These are phyloP conservation scores for Hevea brasiliensis DNA, from an alignment of 345 rosid species.

Conservation along the genomic window DNA sequence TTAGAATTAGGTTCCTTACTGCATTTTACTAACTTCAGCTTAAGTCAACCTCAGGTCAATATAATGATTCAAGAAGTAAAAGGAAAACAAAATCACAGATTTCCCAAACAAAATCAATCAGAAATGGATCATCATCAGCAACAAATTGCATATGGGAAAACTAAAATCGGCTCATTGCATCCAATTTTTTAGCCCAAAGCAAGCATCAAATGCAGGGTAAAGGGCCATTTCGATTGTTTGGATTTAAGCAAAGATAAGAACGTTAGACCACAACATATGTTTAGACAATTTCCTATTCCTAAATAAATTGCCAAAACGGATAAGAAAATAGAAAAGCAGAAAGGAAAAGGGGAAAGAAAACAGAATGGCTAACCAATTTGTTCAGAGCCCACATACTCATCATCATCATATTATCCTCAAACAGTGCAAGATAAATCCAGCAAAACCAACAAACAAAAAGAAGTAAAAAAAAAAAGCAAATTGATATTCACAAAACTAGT, in stretches of 20 bases:
- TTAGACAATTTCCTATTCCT: constrained; percentile 6
- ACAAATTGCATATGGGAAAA: not conserved
- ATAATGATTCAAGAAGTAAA: not conserved
- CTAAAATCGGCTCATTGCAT: constrained; percentile 14
- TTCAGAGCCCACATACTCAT: constrained; percentile 21
- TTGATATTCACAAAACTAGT: not conserved
- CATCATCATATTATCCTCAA: constrained; percentile 6
- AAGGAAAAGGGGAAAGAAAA: not conserved
- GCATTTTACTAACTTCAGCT: constrained; percentile 2
- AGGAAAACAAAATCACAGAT: not conserved
- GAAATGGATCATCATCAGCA: constrained; percentile 3
- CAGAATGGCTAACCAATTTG: constrained; percentile 26
- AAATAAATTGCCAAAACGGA: not conserved
- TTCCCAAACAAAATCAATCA: not conserved
- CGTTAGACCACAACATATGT: constrained; percentile 7
- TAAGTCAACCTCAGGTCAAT: not conserved
- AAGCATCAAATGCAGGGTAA: constrained; percentile 15
- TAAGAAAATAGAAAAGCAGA: not conserved
- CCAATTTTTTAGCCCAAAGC: not conserved
- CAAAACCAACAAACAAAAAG: not conserved
- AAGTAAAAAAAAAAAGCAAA: not conserved
- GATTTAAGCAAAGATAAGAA: constrained; percentile 7
- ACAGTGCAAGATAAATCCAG: constrained; percentile 14
- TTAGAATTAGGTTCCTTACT: not conserved
- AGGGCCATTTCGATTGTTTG: constrained; percentile 9